phyloP scores from a whole-genome alignment of 2,329 filamentous ascomycete genomes.

The Gnomoniopsis sp. region DNA sequence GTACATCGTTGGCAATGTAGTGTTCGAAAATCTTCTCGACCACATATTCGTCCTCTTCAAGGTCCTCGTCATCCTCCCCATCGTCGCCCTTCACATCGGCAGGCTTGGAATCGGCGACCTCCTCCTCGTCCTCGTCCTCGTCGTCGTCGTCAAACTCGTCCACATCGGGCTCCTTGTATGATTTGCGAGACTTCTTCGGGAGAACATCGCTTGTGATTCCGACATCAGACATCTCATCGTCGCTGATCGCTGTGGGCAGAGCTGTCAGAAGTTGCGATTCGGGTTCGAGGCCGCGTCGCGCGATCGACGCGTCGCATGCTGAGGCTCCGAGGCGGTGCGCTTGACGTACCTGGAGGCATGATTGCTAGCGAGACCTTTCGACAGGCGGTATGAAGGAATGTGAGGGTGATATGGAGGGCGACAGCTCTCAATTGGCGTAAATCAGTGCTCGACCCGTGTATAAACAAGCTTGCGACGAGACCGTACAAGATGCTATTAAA shows the following conservation, averaged over 20 bases:
- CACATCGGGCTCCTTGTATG: constrained; percentile 16
- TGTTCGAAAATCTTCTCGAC: constrained; percentile 73
- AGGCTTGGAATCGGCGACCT: neutral
- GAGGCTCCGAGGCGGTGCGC: neutral
- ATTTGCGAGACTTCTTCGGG: constrained; percentile 17
- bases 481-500: neutral
- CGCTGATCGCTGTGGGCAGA: constrained; percentile 34
- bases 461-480: constrained; percentile 6
- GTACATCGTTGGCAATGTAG: constrained; percentile 54
- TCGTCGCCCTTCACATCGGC: constrained; percentile 19
- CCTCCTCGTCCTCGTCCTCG: constrained; percentile 21
- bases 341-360: constrained; percentile 15
- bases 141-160: constrained; percentile 21
- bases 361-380: neutral
- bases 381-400: neutral
- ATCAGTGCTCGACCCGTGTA: neutral
- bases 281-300: neutral
- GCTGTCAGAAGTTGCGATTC: neutral
- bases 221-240: constrained; percentile 37
- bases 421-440: neutral
- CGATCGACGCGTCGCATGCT: constrained; percentile 7
- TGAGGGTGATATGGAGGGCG: no score
- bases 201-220: constrained; percentile 20
- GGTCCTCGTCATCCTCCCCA: constrained; percentile 25
- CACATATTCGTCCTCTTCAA: constrained; percentile 46